phyloP scores from a whole-genome alignment of 169 alveolate genomes.

The Cryptosporidium meleagridis region DNA sequence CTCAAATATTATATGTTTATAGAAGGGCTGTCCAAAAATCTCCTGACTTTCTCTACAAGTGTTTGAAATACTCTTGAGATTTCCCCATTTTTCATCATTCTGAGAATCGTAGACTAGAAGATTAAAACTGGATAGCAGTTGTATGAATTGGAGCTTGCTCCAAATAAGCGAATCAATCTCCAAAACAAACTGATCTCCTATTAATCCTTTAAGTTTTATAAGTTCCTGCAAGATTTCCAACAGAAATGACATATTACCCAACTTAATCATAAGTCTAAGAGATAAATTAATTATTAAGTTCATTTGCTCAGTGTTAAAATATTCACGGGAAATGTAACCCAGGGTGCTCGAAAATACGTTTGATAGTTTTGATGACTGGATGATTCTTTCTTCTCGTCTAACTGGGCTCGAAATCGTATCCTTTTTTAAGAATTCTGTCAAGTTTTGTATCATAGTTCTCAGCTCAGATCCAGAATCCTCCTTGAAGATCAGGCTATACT shows the following conservation, averaged over 20 bases:
- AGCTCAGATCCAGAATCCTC: slow-evolving; percentile 23
- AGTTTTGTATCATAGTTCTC: background rate
- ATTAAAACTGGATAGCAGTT: slow-evolving; percentile 7
- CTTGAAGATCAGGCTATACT: background rate
- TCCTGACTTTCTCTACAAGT: background rate
- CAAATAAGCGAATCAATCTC: slow-evolving; percentile 20
- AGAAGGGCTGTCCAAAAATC: background rate
- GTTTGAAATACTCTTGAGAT: background rate
- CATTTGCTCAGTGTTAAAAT: slow-evolving; percentile 25
- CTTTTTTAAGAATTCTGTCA: background rate
- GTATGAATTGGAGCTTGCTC: slow-evolving; percentile 22
- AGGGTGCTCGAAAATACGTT: background rate
- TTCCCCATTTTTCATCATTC: background rate
- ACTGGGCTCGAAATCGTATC: background rate
- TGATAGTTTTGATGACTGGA: background rate
- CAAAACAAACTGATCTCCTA: background rate
- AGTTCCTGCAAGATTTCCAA: slow-evolving; percentile 8
- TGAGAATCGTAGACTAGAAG: background rate
- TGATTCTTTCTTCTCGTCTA: background rate
- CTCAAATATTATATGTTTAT: background rate
- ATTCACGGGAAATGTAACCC: background rate
- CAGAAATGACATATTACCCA: slow-evolving; percentile 19
- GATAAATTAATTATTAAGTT: slow-evolving; percentile 16
- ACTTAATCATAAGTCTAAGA: slow-evolving; percentile 11
- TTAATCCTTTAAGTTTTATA: background rate